Base-by-base conservation (phyloP, 768 basidiomycete genomes). In the Russula sp. region DNA sequence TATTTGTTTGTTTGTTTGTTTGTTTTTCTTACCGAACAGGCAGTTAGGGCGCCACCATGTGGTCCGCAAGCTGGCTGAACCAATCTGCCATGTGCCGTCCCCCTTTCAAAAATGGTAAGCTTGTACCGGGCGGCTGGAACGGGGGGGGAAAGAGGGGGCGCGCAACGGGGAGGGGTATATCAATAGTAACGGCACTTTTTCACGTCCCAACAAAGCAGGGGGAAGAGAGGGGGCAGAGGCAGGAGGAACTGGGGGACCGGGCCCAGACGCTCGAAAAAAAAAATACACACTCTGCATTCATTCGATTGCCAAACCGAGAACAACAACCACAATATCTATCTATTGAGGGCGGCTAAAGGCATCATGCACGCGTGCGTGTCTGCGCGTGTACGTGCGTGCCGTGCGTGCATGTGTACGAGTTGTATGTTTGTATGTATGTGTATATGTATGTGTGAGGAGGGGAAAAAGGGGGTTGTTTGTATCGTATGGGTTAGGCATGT, bases 41-140 rank as follows among this genome's bases (percentile, higher is more conserved):
- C 27, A 42, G 58, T 42, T 51, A 42, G 50, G 45, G 42, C 49
- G 59, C 59, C 40, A 42, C 58, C 50, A 59, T 58, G 48, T 58
- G 47, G 48, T 39, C 45, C 56, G 37, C 16, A 27, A 40, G 42
- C 18, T 13, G 14, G 16, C 18, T 10, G 42, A 47, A 20, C 56
- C 13, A 35, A 51, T 51, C 35, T 50, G 16, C 16, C 35, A 27
- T 50, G 3, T 39, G 18, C 16, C 49, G 27, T 32, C 35, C 20
- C 4, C 4, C 1, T 40, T 8, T 34, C 40, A 40, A 63, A 63
- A 58, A 8, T 14, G 62, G 62, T 32, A 59, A 58, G 40, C 5
- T 22, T 34, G 39, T 45, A 9, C 62, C 51, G 31, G 1, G 27
- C 16, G 35, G 22, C 39, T 50, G 42, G 62, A 37, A 27, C 14